Conservation (phyloP, 192 early-diverging fungal species). For the Dissophora globulifera region DNA sequence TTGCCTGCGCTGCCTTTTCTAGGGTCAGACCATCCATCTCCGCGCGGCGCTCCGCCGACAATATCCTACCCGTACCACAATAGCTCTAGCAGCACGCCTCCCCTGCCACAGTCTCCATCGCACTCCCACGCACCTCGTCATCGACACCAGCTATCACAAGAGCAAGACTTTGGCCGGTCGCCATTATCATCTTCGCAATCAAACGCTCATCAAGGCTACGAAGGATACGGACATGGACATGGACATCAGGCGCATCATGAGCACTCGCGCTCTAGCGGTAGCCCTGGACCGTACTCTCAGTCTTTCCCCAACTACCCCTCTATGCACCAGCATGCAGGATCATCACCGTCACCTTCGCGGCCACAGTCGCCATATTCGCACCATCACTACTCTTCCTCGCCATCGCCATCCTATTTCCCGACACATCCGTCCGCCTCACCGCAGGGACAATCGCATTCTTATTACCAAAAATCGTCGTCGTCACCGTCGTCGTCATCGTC, state of each 20-base stretch:
- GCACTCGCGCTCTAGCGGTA: slow-evolving; percentile 15
- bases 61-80: slow-evolving; percentile 21
- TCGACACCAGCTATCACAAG: slow-evolving; percentile 42
- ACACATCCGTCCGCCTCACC: slow-evolving; percentile 10
- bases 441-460: slow-evolving; percentile 13
- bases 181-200: slow-evolving; percentile 28
- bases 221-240: slow-evolving; percentile 11
- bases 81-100: slow-evolving; percentile 19
- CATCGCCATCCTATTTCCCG: slow-evolving; percentile 27
- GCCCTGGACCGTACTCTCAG: slow-evolving; percentile 40
- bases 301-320: slow-evolving; percentile 45
- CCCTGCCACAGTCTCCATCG: slow-evolving; percentile 25
- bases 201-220: slow-evolving; percentile 18
- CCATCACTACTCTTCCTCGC: slow-evolving; percentile 41
- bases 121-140: slow-evolving; percentile 12
- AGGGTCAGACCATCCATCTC: slow-evolving; percentile 8
- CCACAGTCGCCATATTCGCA: slow-evolving; percentile 29
- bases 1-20: slow-evolving; percentile 33
- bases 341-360: slow-evolving; percentile 14
- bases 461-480: slow-evolving; percentile 17
- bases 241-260: slow-evolving; percentile 13
- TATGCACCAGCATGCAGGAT: slow-evolving; percentile 15
- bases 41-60: slow-evolving; percentile 10
- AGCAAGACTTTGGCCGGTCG: slow-evolving; percentile 42
- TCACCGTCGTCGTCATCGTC: background rate